Evolutionary conservation across 257 asterid genomes (phyloP), one percentile per base, ranked within the genome.

Genomic region (Capsicum rhomboideum): DNA sequence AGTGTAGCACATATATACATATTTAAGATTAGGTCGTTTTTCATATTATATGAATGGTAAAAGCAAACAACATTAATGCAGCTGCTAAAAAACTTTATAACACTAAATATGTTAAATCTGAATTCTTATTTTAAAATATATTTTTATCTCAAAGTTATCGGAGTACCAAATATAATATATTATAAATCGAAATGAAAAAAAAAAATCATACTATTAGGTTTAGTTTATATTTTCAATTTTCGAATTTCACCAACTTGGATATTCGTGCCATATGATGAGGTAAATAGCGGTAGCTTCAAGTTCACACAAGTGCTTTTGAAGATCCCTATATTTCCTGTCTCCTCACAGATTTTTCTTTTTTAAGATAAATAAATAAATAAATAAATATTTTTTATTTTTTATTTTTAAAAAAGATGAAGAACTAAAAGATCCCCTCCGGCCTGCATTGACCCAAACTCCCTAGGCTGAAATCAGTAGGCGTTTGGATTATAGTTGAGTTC

Each of bases 261-360:
- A 26, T 75, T 14, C 63, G 81, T 50, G 81, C 61, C 81, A 26
- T 75, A 75, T 16, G 81, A 75, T 75, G 44, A 75, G 61, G 63
- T 75, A 26, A 26, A 75, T 49, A 75, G 81, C 81, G 61, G 81
- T 75, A 49, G 26, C 81, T 75, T 75, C 63, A 75, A 75, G 81
- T 75, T 50, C 49, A 75, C 44, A 75, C 81, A 49, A 50, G 61
- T 75, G 63, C 44, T 75, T 49, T 75, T 75, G 81, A 49, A 50
- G 81, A 75, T 75, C 81, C 81, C 81, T 9, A 75, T 9, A 75
- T 50, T 34, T 50, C 21, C 40, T 75, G 81, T 75, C 63, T 50
- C 61, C 59, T 46, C 59, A 21, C 34, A 46, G n/a, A 71, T 6
- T 20, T 6, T 37, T 40, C 0, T 8, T 10, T 9, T 3, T n/a